Evolutionary conservation across 2,329 filamentous ascomycete species (phyloP).

Genomic region (Fusarium napiforme): DNA sequence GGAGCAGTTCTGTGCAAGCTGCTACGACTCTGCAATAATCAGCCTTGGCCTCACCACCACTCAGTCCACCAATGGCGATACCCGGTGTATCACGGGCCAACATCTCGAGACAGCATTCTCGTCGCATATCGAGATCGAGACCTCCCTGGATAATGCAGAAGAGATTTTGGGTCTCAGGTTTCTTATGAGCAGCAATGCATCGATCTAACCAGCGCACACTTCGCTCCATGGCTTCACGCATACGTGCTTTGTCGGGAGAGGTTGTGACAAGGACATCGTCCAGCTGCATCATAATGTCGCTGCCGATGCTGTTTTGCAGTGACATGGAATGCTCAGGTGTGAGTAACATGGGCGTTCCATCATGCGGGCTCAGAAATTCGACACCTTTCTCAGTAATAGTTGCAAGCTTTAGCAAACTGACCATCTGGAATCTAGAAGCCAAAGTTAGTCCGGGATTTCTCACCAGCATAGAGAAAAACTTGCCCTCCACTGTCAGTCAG

Average conservation of each 20-base stretch:
- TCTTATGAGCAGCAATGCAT: slow-evolving; percentile 89
- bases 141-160: slow-evolving; percentile 99
- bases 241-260: slow-evolving; percentile 86
- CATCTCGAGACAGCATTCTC: slow-evolving; percentile 88
- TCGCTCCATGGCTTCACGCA: slow-evolving; percentile 94
- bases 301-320: slow-evolving; percentile 95
- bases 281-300: slow-evolving; percentile 99
- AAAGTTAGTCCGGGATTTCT: slow-evolving; percentile 9
- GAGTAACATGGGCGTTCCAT: slow-evolving; percentile 93
- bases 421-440: slow-evolving; percentile 93
- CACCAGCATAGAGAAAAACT: slow-evolving; percentile 27
- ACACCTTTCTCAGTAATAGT: slow-evolving; percentile 96
- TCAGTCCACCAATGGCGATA: slow-evolving; percentile 94
- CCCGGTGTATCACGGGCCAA: slow-evolving; percentile 90
- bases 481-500: slow-evolving; percentile 83
- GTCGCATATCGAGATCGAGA: slow-evolving; percentile 85
- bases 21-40: slow-evolving; percentile 92
- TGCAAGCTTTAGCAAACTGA: slow-evolving; percentile 91
- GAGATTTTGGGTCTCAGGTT: slow-evolving; percentile 85
- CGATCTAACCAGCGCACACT: slow-evolving; percentile 96
- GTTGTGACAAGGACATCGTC: slow-evolving; percentile 98
- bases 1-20: slow-evolving; percentile 85
- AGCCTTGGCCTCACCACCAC: slow-evolving; percentile 92
- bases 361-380: slow-evolving; percentile 94
- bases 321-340: slow-evolving; percentile 97